Percentiles rank a stretch among this genome's conserved stretches.
phyloP scores from a whole-genome alignment of 768 basidiomycete genomes.

The Hypholoma sublateritium region DNA sequence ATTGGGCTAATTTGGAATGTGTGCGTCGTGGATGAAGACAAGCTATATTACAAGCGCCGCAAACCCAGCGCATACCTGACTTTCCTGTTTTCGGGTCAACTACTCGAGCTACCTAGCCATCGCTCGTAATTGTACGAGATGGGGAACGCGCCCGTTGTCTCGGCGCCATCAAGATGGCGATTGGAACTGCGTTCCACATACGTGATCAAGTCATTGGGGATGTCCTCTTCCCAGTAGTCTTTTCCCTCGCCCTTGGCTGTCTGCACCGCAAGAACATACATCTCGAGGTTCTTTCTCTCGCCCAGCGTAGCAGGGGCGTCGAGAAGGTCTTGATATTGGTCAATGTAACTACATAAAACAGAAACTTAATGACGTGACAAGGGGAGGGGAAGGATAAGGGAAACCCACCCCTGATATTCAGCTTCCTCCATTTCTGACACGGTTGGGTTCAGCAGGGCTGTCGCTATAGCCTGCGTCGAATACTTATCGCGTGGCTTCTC shows the following conservation, averaged over 20 bases:
- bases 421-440: slow-evolving; percentile 64
- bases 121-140: slow-evolving; percentile 47
- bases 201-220: slow-evolving; percentile 40
- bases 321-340: slow-evolving; percentile 67
- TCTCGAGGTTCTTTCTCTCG: slow-evolving; percentile 57
- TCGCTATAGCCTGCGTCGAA: slow-evolving; percentile 61
- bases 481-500: slow-evolving; percentile 37
- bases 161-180: slow-evolving; percentile 67
- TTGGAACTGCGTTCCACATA: slow-evolving; percentile 41
- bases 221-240: slow-evolving; percentile 36
- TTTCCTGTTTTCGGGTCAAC: background rate
- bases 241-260: slow-evolving; percentile 41
- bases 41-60: too few relatives aligned
- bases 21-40: too few relatives aligned
- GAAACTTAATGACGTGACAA: background rate
- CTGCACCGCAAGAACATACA: slow-evolving; percentile 54
- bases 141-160: slow-evolving; percentile 58
- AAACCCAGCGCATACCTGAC: too few relatives aligned
- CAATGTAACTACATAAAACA: slow-evolving; percentile 57
- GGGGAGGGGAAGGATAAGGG: background rate
- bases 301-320: slow-evolving; percentile 53
- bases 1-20: too few relatives aligned
- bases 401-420: slow-evolving; percentile 69
- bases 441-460: slow-evolving; percentile 55
- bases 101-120: slow-evolving; percentile 32